phyloP scores from a whole-genome alignment of 1,139 yeast species.

The Yamadazyma conglobata region DNA sequence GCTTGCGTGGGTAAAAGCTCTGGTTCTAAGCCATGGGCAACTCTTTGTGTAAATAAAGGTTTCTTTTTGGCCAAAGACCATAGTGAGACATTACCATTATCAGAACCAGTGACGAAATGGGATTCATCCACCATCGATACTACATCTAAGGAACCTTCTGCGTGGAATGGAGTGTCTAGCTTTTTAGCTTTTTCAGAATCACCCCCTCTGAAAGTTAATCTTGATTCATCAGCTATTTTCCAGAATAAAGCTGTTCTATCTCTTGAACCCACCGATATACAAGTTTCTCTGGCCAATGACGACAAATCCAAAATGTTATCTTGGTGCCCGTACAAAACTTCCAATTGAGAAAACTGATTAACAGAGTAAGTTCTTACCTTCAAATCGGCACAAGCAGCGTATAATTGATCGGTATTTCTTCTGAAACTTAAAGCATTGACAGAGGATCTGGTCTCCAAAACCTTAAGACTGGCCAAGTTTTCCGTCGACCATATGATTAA shows the following conservation, averaged over 20 bases:
- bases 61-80: conserved; percentile 93
- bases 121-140: conserved; percentile 90
- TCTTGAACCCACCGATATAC: conserved; percentile 93
- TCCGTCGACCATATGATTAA: conserved; percentile 85
- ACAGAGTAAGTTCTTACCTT: conserved; percentile 84
- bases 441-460: conserved; percentile 71
- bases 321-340: conserved; percentile 92
- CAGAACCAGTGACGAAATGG: conserved; percentile 91
- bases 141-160: conserved; percentile 90
- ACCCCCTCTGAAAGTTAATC: conserved; percentile 92
- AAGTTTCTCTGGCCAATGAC: conserved; percentile 79
- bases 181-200: conserved; percentile 51
- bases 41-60: conserved; percentile 65
- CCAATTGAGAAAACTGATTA: conserved; percentile 84
- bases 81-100: conserved; percentile 80
- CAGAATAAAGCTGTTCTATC: conserved; percentile 94
- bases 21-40: conserved; percentile 77
- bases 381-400: conserved; percentile 90
- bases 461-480: conserved; percentile 68
- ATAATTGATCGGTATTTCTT: conserved; percentile 76
- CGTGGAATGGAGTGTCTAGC: conserved; percentile 38
- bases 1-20: conserved; percentile 45
- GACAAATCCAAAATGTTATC: conserved; percentile 80
- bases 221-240: conserved; percentile 93
- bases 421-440: conserved; percentile 76